Base-by-base conservation (phyloP, 2,329 filamentous ascomycete genomes). In the Xylariaceae sp. region DNA sequence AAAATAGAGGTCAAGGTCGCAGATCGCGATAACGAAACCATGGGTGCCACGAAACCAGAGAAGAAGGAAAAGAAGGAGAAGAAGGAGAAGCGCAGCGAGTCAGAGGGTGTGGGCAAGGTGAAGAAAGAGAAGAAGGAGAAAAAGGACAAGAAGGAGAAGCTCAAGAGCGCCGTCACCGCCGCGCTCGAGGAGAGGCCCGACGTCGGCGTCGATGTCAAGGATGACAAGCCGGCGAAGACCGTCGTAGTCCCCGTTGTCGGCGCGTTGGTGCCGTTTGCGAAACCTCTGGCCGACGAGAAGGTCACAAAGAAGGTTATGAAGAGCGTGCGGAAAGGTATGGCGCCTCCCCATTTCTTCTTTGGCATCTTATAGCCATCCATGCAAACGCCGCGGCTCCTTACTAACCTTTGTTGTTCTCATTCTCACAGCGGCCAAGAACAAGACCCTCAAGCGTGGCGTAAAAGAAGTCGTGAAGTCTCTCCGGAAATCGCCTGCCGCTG, bases 391-490 rank as follows among this genome's bases (percentile, higher is more conserved):
- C 39, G 44, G 57, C 12, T 11, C 8, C 35, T 11, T 7, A 32
- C 62, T 65, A 56, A 66, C 8, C 51, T 46, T 55, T 55, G 40
- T 57, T 41, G 51, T 29, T 32, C 45, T 8, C 30, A 19, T 47
- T 6, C 34, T 8, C 45, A 55, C 73, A 97, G 94, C 92, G 65
- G 91, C 94, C 67, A 96, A 95, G 76, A 85, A 90, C 76, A 95
- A 95, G 77, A 88, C 89, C 56, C 88, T 99, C 70, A 95, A 96
- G 79, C 91, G 94, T 70, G 94, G 94, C 70, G 94, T 99, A 63
- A 99, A 99, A 76, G 94, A 99, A 77, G 92, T 96, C 70, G 91
- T 97, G 77, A 99, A 99, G 79, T 88, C 91, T 35, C 88, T 99
- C 66, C 91, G 94, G 78, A 97, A 97, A 78, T 92, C 90, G 11